These are phyloP conservation scores for Mrakia blollopis DNA, from an alignment of 768 basidiomycete species.

Conservation along the genomic window DNA sequence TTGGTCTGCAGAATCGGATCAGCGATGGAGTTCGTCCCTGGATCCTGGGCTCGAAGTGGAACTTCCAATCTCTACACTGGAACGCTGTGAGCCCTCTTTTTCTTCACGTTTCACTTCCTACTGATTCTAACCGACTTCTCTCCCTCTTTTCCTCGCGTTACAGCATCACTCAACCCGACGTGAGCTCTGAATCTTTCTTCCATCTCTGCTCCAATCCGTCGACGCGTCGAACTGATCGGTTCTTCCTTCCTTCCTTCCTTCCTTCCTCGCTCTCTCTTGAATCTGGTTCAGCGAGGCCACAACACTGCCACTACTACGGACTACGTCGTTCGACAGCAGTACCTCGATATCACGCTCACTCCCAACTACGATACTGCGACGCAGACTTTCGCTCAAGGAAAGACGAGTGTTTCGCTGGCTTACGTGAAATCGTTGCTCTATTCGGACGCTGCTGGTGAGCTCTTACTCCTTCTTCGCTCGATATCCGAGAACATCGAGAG, in stretches of 20 bases:
- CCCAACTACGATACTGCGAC: slow-evolving; percentile 52
- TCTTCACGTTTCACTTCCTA: neutral
- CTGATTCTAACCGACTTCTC: neutral
- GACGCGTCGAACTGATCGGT: neutral
- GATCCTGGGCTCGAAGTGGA: slow-evolving; percentile 23
- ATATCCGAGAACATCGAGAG: neutral
- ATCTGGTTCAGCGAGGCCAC: slow-evolving; percentile 13
- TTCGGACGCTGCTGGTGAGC: slow-evolving; percentile 45
- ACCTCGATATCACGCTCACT: slow-evolving; percentile 55
- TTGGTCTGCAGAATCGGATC: neutral
- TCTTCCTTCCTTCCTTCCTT: neutral
- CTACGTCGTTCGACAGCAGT: slow-evolving; percentile 62
- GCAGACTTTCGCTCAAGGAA: slow-evolving; percentile 53
- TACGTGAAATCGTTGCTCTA: slow-evolving; percentile 55
- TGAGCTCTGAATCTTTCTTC: neutral
- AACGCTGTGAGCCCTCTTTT: slow-evolving; percentile 48
- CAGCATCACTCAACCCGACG: slow-evolving; percentile 14
- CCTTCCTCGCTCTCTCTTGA: too few species aligned
- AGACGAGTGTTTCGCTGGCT: slow-evolving; percentile 49
- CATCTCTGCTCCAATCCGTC: too few species aligned
- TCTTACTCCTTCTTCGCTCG: too few species aligned
- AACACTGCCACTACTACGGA: slow-evolving; percentile 49
- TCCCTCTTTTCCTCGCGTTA: neutral
- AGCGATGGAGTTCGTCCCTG: slow-evolving; percentile 14
- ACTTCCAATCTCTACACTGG: slow-evolving; percentile 41